These are phyloP conservation scores for Rubroshorea leprosula DNA, from an alignment of 345 rosid genomes.

Conservation along the genomic window DNA sequence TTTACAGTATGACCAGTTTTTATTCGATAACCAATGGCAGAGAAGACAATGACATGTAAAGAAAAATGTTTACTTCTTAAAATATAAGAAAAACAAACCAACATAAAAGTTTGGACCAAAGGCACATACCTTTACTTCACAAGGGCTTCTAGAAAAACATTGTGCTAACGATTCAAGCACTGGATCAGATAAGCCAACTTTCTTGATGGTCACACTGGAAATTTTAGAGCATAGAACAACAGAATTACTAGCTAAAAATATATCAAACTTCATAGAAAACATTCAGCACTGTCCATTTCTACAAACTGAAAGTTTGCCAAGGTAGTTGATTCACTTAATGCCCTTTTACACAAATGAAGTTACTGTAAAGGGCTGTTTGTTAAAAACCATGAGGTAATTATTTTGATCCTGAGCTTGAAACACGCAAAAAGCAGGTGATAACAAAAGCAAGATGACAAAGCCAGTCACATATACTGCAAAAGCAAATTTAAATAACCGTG, in stretches of 20 bases:
- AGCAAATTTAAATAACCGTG: neutral
- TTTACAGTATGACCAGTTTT: conserved; percentile 56
- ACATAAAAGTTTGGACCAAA: conserved; percentile 5
- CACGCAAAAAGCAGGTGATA: neutral
- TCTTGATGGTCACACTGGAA: conserved; percentile 71
- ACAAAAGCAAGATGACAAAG: too few species aligned
- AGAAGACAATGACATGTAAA: conserved; percentile 3
- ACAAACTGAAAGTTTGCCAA: neutral
- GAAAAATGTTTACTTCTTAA: conserved; percentile 8
- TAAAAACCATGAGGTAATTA: neutral
- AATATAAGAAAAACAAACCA: conserved; percentile 4
- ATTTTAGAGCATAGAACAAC: conserved; percentile 15
- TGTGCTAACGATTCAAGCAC: conserved; percentile 64
- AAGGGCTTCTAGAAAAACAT: conserved; percentile 59
- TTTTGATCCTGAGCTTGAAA: neutral
- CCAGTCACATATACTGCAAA: neutral
- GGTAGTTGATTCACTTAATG: neutral
- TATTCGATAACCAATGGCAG: conserved; percentile 23
- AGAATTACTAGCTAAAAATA: conserved; percentile 9
- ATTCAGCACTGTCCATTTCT: neutral
- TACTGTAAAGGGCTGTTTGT: neutral
- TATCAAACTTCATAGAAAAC: neutral
- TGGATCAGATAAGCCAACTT: conserved; percentile 64
- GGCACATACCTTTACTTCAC: conserved; percentile 74
- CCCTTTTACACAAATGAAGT: neutral